Base-by-base conservation (phyloP, 2,329 filamentous ascomycete genomes). In the Trichoderma oligosporum region DNA sequence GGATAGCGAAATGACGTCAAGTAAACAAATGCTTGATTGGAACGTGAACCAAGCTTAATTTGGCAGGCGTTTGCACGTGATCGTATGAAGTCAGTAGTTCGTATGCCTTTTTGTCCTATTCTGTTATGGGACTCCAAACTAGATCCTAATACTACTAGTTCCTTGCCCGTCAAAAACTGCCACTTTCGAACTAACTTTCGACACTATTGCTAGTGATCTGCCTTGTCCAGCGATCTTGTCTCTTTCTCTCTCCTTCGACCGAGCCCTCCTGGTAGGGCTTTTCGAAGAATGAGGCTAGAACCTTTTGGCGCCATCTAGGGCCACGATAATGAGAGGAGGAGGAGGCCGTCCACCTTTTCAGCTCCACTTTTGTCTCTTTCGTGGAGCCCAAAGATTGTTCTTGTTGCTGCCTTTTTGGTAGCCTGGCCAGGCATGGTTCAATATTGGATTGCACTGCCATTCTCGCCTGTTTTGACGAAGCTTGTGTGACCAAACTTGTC, bases 191-290 rank as follows among this genome's bases (percentile, higher is more conserved):
- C 22, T 25, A 44, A 54, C 39, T 11, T n/a, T 18, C 41, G 49
- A 44, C 20, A 36, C 49, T 54, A 54, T 54, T 35, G 49, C 29
- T 36, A n/a, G 49, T 39, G 49, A 45, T 54, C 49, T 54, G 49
- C 49, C 49, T 54, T 45, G 49, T 35, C 49, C 39, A 25, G 24
- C 38, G n/a, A n/a, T n/a, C n/a, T n/a, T n/a, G n/a, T n/a, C n/a
- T 12, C 20, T 33, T 14, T 52, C 16, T 12, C 16, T 3, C 22
- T 42, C 42, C 38, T 20, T 27, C 12, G 27, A 33, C 36, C 8
- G 11, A n/a, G n/a, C n/a, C n/a, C n/a, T n/a, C n/a, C n/a, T n/a
- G n/a, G 18, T 33, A 53, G 49, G 49, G 25, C 38, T 53, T 31
- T 35, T 14, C 49, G 4, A 41, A 25, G 5, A 16, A 9, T 16